Percentiles rank a stretch among this genome's conserved stretches.
These are phyloP conservation scores for Lentinula raphanica DNA, from an alignment of 768 basidiomycete species.

Conservation along the genomic window DNA sequence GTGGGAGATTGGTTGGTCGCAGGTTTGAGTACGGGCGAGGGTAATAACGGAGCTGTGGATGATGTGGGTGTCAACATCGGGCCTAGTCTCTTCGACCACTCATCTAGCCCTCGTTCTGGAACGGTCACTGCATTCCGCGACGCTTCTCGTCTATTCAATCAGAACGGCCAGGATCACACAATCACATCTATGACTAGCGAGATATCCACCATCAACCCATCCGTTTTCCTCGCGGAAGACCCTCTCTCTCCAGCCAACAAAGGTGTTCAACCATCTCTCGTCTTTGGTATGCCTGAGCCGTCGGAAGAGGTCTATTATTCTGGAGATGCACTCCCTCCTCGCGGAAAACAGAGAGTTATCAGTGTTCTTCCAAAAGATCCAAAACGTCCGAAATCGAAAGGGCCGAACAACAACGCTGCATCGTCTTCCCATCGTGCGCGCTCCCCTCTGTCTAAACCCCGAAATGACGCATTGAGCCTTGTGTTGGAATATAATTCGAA, in stretches of 20 bases:
- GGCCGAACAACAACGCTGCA: neutral
- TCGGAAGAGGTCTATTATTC: neutral
- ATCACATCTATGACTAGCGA: neutral
- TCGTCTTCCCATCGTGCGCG: neutral
- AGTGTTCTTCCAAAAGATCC: neutral
- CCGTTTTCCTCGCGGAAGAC: neutral
- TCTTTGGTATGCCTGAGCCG: neutral
- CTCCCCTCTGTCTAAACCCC: neutral
- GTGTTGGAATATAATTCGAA: neutral
- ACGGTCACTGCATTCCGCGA: neutral
- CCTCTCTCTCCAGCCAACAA: neutral
- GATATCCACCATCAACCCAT: neutral
- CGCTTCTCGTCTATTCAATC: neutral
- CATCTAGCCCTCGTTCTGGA: neutral
- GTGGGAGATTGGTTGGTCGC: neutral
- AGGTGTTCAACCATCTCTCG: neutral
- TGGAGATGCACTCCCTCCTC: neutral
- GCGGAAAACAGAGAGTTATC: neutral
- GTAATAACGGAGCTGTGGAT: neutral
- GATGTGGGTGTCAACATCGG: neutral
- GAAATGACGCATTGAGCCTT: neutral
- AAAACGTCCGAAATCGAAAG: neutral
- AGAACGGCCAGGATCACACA: neutral
- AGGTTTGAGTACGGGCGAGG: neutral
- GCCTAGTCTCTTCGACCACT: neutral